Evolutionary conservation across 2,329 filamentous ascomycete genomes (phyloP).

Genomic region (Fusarium sp.): DNA sequence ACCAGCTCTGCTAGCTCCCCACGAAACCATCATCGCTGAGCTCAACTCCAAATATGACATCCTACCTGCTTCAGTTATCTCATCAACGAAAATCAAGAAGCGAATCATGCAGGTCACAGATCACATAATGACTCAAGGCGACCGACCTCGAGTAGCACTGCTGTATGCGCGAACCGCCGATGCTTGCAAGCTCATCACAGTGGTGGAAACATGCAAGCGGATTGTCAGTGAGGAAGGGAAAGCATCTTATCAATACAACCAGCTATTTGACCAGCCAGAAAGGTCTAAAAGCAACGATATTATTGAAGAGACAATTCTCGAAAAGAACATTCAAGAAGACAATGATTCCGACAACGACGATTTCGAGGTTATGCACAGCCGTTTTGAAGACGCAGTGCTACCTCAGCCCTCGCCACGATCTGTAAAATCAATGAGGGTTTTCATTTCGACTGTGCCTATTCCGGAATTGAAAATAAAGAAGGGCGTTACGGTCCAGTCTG

Average conservation of each 20-base stretch:
- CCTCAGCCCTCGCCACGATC: constrained; percentile 55
- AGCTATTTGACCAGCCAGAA: constrained; percentile 58
- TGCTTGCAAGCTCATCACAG: constrained; percentile 71
- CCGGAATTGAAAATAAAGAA: constrained; percentile 61
- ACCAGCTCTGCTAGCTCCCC: constrained; percentile 46
- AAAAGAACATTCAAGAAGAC: constrained; percentile 22
- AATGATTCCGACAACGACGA: constrained; percentile 50
- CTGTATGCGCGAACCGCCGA: constrained; percentile 60
- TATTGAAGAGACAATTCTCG: constrained; percentile 55
- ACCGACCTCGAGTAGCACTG: constrained; percentile 50
- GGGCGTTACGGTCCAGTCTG: constrained; percentile 58
- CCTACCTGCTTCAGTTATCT: constrained; percentile 62
- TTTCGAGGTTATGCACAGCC: constrained; percentile 66
- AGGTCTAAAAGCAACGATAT: constrained; percentile 45
- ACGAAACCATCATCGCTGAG: constrained; percentile 53
- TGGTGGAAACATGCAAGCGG: constrained; percentile 71
- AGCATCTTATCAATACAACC: constrained; percentile 65
- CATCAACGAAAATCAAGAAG: constrained; percentile 66
- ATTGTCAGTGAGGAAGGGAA: constrained; percentile 57
- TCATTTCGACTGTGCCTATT: constrained; percentile 63
- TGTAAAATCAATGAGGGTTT: constrained; percentile 66
- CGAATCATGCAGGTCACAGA: constrained; percentile 56
- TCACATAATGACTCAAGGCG: constrained; percentile 51
- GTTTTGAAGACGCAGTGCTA: constrained; percentile 62
- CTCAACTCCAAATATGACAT: constrained; percentile 59